A percentile compares a stretch with the other conserved stretches of the same genome.
Conservation (phyloP, 1,284 basidiomycete species). For the Porogramme epimiltina region DNA sequence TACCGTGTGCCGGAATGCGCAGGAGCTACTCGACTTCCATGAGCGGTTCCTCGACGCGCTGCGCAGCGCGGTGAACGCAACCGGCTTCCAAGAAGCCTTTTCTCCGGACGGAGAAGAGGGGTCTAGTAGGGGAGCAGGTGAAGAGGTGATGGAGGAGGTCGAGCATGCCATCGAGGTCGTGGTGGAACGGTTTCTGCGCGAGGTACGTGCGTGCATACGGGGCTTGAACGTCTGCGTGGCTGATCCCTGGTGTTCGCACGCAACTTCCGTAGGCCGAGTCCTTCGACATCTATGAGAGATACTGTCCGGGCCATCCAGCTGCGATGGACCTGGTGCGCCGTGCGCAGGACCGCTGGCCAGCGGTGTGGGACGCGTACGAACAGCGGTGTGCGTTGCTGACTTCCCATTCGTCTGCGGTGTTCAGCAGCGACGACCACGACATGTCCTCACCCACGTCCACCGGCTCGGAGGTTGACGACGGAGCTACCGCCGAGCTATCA, state of each 20-base stretch:
- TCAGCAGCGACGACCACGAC: constrained; percentile 6
- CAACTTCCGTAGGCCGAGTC: constrained; percentile 57
- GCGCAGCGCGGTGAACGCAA: constrained; percentile 52
- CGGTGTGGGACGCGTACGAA: constrained; percentile 85
- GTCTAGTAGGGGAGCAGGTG: constrained; percentile 9
- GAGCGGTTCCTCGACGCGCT: constrained; percentile 69
- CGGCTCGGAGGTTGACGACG: constrained; percentile 9
- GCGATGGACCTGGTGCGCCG: constrained; percentile 74
- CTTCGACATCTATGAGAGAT: constrained; percentile 80
- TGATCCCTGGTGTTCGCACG: neutral
- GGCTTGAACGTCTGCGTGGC: constrained; percentile 5
- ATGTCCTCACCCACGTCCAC: constrained; percentile 6
- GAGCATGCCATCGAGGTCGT: constrained; percentile 29
- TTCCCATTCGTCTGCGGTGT: constrained; percentile 18
- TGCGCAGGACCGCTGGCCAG: constrained; percentile 56
- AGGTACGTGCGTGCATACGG: constrained; percentile 24
- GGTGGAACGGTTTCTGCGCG: constrained; percentile 25
- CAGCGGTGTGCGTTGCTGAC: constrained; percentile 50
- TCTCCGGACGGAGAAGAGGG: constrained; percentile 9
- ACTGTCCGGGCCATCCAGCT: constrained; percentile 83
- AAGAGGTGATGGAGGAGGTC: constrained; percentile 18
- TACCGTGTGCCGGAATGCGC: constrained; percentile 69
- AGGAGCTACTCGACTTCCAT: constrained; percentile 75
- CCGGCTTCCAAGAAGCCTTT: constrained; percentile 39
- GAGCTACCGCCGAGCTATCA: neutral